Conservation (phyloP, 78 protist genomes). For the Diacronema lutheri region DNA sequence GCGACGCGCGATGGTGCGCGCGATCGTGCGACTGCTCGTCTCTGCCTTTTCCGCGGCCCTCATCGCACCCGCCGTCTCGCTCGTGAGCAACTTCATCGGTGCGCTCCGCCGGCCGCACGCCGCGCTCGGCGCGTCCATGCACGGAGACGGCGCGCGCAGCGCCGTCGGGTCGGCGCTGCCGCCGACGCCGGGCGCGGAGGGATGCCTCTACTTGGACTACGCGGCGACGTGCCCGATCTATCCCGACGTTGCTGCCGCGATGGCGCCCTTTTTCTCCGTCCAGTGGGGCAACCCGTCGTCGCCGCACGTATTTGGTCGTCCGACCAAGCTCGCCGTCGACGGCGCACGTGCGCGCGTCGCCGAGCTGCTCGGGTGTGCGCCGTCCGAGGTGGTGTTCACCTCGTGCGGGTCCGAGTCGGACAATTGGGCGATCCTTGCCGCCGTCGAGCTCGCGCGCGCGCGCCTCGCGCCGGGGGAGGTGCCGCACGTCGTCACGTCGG, state of each 20-base stretch:
- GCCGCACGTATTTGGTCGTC: neutral
- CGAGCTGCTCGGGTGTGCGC: neutral
- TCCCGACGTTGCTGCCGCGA: constrained; percentile 1
- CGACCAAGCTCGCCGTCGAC: neutral
- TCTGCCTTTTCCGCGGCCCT: no score
- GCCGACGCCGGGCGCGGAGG: neutral
- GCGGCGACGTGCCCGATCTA: constrained; percentile 6
- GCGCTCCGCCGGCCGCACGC: no score
- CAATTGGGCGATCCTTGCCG: constrained; percentile 3
- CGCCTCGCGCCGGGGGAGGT: neutral
- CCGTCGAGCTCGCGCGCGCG: neutral
- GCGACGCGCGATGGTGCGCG: no score
- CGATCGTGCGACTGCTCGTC: no score
- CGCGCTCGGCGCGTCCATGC: no score
- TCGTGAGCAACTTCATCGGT: no score
- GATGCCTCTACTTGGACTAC: constrained; percentile 17
- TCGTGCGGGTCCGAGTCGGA: constrained; percentile 14
- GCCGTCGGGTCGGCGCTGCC: neutral
- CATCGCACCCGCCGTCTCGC: no score
- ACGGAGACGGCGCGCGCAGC: no score
- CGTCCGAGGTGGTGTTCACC: neutral
- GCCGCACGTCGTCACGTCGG: neutral
- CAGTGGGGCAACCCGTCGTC: constrained; percentile 7
- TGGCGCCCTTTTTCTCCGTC: neutral
- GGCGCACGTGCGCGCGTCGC: neutral